Evolutionary conservation across 768 basidiomycete genomes (phyloP).

Genomic region (Hebeloma cylindrosporum): DNA sequence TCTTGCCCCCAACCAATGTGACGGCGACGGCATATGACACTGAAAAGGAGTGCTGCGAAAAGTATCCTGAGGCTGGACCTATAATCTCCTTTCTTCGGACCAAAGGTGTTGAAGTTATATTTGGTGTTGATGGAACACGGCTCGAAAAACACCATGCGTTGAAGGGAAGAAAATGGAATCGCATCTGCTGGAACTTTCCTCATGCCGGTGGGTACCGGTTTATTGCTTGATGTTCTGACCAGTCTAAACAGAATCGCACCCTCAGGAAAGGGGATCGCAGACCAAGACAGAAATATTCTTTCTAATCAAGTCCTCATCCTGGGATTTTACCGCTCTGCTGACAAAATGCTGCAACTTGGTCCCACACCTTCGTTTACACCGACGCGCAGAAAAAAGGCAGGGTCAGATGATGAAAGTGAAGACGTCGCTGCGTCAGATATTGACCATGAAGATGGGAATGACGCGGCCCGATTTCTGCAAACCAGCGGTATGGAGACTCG

Average conservation of each 20-base stretch:
- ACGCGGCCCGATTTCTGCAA: constrained; percentile 10
- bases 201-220: constrained; percentile 70
- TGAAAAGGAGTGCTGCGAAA: constrained; percentile 70
- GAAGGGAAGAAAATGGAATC: constrained; percentile 68
- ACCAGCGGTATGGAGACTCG: constrained; percentile 28
- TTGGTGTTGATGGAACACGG: constrained; percentile 81
- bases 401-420: constrained; percentile 47
- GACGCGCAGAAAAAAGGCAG: constrained; percentile 46
- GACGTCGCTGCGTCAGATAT: constrained; percentile 26
- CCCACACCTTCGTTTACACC: constrained; percentile 43
- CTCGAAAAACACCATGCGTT: constrained; percentile 60
- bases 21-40: constrained; percentile 86
- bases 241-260: too few species aligned
- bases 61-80: constrained; percentile 73
- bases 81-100: constrained; percentile 56
- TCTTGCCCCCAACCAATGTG: constrained; percentile 64
- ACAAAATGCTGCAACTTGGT: constrained; percentile 59
- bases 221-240: background rate
- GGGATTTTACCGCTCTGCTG: constrained; percentile 75
- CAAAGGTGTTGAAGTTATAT: constrained; percentile 70
- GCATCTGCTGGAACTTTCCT: constrained; percentile 93
- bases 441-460: constrained; percentile 5
- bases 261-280: constrained; percentile 87
- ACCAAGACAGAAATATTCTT: constrained; percentile 90
- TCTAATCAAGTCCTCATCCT: constrained; percentile 85